phyloP scores from a whole-genome alignment of 495 filamentous ascomycete genomes.

The Penicillium fimorum region DNA sequence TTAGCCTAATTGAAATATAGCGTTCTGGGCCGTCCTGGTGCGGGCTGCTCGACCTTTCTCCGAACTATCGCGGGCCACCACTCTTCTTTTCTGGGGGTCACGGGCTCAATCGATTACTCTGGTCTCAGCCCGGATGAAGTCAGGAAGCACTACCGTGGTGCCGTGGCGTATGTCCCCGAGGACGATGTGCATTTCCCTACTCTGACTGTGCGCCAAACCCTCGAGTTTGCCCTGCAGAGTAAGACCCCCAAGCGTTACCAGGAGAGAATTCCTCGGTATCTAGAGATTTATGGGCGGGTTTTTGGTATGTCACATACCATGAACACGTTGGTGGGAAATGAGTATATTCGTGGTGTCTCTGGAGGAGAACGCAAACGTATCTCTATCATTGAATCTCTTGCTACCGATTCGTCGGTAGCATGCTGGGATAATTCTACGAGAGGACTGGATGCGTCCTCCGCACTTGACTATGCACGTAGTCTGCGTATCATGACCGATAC shows the following conservation, averaged over 20 bases:
- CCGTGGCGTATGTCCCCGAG: conserved; percentile 80
- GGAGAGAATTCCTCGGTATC: conserved; percentile 61
- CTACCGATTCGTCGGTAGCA: conserved; percentile 69
- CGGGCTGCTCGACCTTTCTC: conserved; percentile 85
- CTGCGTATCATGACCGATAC: conserved; percentile 77
- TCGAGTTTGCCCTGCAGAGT: conserved; percentile 76
- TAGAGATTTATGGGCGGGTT: conserved; percentile 71
- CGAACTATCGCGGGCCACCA: conserved; percentile 80
- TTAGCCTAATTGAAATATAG: conserved; percentile 13
- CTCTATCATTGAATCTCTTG: conserved; percentile 54
- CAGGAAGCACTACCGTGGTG: conserved; percentile 68
- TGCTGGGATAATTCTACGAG: conserved; percentile 86
- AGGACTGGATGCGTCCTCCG: conserved; percentile 79
- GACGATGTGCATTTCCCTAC: conserved; percentile 81
- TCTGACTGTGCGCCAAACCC: conserved; percentile 78
- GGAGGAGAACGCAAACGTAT: conserved; percentile 78
- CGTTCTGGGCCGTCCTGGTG: conserved; percentile 80
- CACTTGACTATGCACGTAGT: conserved; percentile 67
- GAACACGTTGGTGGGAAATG: conserved; percentile 79
- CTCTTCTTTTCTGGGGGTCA: conserved; percentile 71
- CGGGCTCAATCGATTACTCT: conserved; percentile 77
- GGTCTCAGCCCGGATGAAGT: conserved; percentile 60
- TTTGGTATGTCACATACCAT: conserved; percentile 83
- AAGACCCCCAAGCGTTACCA: conserved; percentile 72
- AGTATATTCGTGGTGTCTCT: conserved; percentile 79